phyloP scores from a whole-genome alignment of 2,329 filamentous ascomycete genomes.

The Cordyceps tenuipes region DNA sequence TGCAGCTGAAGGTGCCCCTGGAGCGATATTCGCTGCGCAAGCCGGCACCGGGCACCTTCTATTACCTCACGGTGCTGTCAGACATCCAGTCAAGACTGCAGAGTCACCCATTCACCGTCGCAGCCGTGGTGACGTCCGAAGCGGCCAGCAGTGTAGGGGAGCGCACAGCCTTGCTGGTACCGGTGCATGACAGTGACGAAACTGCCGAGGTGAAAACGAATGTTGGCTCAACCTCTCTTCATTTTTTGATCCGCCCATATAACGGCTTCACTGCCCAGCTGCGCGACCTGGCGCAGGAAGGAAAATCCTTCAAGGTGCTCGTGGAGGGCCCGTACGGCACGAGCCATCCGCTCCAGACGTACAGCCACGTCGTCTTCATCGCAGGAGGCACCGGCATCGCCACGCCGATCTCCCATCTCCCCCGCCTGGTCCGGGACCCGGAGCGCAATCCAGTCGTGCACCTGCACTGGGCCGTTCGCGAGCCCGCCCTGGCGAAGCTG shows the following conservation, averaged over 20 bases:
- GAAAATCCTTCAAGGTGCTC: slow-evolving; percentile 26
- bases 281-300: slow-evolving; percentile 21
- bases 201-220: not conserved
- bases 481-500: slow-evolving; percentile 28
- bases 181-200: not conserved
- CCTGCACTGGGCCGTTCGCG: slow-evolving; percentile 36
- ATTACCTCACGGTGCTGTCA: slow-evolving; percentile 36
- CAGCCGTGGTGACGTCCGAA: slow-evolving; percentile 19
- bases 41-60: slow-evolving; percentile 32
- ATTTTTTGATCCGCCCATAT: slow-evolving; percentile 37
- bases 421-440: slow-evolving; percentile 16
- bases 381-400: slow-evolving; percentile 39
- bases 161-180: slow-evolving; percentile 25
- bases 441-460: slow-evolving; percentile 11
- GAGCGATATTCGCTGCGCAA: slow-evolving; percentile 24
- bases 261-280: slow-evolving; percentile 35
- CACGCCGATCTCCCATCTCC: slow-evolving; percentile 32
- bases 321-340: slow-evolving; percentile 39
- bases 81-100: slow-evolving; percentile 33
- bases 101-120: slow-evolving; percentile 42
- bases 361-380: slow-evolving; percentile 33
- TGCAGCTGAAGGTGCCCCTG: slow-evolving; percentile 31
- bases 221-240: slow-evolving; percentile 18
- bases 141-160: slow-evolving; percentile 21
- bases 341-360: slow-evolving; percentile 29